phyloP scores from a whole-genome alignment of 2,329 filamentous ascomycete species.

The Colletotrichum karsti region DNA sequence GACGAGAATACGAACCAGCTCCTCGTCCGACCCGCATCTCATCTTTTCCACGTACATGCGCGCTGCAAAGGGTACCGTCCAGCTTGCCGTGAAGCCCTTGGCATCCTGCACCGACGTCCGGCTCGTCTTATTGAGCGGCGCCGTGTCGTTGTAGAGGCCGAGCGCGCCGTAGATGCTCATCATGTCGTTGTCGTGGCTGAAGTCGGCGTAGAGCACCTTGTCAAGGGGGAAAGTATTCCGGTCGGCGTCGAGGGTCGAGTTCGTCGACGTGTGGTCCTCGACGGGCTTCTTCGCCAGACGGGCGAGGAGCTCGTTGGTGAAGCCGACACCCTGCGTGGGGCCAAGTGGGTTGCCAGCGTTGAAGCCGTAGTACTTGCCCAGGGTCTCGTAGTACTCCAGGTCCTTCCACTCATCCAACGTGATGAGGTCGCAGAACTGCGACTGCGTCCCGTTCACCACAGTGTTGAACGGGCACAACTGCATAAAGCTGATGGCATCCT shows the following conservation, averaged over 20 bases:
- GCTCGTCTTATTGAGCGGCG: slow-evolving; percentile 58
- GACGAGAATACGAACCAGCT: slow-evolving; percentile 80
- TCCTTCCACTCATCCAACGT: slow-evolving; percentile 75
- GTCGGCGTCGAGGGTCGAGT: slow-evolving; percentile 77
- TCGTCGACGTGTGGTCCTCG: slow-evolving; percentile 77
- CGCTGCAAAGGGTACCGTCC: slow-evolving; percentile 83
- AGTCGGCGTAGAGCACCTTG: slow-evolving; percentile 81
- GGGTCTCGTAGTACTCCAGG: slow-evolving; percentile 83
- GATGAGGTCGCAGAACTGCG: slow-evolving; percentile 82
- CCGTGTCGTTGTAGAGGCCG: slow-evolving; percentile 77
- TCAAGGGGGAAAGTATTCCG: slow-evolving; percentile 77
- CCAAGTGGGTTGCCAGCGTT: slow-evolving; percentile 80
- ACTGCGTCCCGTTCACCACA: slow-evolving; percentile 70
- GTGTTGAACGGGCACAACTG: slow-evolving; percentile 89
- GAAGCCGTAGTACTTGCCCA: slow-evolving; percentile 88
- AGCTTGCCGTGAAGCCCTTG: slow-evolving; percentile 77
- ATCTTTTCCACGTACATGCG: slow-evolving; percentile 91
- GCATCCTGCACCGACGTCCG: slow-evolving; percentile 56
- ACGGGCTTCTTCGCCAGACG: slow-evolving; percentile 77
- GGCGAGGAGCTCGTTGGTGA: slow-evolving; percentile 86
- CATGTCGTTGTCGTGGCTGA: slow-evolving; percentile 93
- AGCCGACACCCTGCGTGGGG: slow-evolving; percentile 87
- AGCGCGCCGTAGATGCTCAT: slow-evolving; percentile 78
- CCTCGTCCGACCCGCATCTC: slow-evolving; percentile 64
- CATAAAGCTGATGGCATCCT: slow-evolving; percentile 79